Base-by-base conservation (phyloP, 306 rosid genomes). In the Abrus pulchellus region DNA sequence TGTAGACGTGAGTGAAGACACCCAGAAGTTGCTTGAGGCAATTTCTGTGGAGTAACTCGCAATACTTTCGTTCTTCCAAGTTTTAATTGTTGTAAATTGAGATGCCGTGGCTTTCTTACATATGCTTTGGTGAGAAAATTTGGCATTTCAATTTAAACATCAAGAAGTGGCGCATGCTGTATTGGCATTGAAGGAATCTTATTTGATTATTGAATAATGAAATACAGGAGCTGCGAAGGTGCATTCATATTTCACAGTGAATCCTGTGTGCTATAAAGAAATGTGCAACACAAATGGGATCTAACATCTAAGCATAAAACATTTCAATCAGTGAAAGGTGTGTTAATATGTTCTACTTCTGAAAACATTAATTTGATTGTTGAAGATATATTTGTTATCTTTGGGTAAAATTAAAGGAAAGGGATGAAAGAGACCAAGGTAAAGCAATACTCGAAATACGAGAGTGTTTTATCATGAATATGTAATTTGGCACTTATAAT, bases 11-110 rank as follows among this genome's bases (percentile, higher is more conserved):
- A 85, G 78, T 32, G 93, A 90, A 77, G 90, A 80, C 14, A 68
- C 88, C 79, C 67, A 80, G 83, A 91, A 93, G 83, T 78, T 95
- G 85, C 94, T 95, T 27, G 88, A 91, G 47, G 81, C 82, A 57
- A 83, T 95, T 66, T 84, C 88, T 30, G 89, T 66, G 68, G 96
- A 89, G 70, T 91, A 86, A 95, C 53, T 83, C 78, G 10, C 29
- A 72, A 52, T 64, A 2, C 50, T 64, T 41, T 57, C 20, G 57
- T 11, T 13, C 74, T 57, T 53, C 71, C 68, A 52, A 28, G 55
- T 48, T 20, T 59, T 55, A 20, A 38, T 82, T 65, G 82, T 61
- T 49, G 82, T 63, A 68, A 87, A 81, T 65, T 70, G 57, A 77
- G 78, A 74, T 68, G 68, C 63, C 20, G 41, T 55, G 83, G 63